Evolutionary conservation across 2,329 filamentous ascomycete genomes (phyloP), one percentile per base, ranked within the genome.

Genomic region (Arthroderma uncinatum): DNA sequence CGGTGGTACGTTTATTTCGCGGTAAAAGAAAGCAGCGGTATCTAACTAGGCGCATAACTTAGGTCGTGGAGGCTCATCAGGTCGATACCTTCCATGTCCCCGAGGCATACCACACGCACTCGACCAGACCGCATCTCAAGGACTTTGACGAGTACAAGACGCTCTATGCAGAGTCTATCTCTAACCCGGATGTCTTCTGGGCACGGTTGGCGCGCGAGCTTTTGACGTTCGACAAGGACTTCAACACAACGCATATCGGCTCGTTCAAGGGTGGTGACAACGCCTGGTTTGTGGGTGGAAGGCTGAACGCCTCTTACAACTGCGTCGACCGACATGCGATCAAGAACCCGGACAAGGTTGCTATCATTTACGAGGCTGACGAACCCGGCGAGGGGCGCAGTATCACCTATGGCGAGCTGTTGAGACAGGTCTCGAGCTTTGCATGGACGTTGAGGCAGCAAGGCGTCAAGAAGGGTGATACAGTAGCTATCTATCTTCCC

Each of bases 361-460:
- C 93, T 71, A 95, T 98, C 75, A 95, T 97, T 76, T 98, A 97
- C 78, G 93, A 98, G 78, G 92, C 91, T 60, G 93, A 98, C 68
- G 93, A 98, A 75, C 82, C 86, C 42, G 79, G 75, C 56, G 87
- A 95, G 70, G 91, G 93, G 68, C 89, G 92, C 64, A 91, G 81
- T 63, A 86, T 98, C 72, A 93, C 89, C 63, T 98, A 97, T 67
- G 82, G 86, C 66, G 91, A 98, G 80, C 86, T 98, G 55, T 82
- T 97, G 61, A 85, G 90, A 62, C 83, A 98, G 73, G 92, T 98
- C 54, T 96, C 86, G 67, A 86, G 83, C 73, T 83, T 89, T 14
- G 87, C 93, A 47, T 89, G 89, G 78, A 86, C 87, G 23, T 81
- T 98, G 65, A 95, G 91, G 79, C 82, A 92, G 76, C 93, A 95